Evolutionary conservation across 495 filamentous ascomycete species (phyloP).

Genomic region (Eremomyces bilateralis): DNA sequence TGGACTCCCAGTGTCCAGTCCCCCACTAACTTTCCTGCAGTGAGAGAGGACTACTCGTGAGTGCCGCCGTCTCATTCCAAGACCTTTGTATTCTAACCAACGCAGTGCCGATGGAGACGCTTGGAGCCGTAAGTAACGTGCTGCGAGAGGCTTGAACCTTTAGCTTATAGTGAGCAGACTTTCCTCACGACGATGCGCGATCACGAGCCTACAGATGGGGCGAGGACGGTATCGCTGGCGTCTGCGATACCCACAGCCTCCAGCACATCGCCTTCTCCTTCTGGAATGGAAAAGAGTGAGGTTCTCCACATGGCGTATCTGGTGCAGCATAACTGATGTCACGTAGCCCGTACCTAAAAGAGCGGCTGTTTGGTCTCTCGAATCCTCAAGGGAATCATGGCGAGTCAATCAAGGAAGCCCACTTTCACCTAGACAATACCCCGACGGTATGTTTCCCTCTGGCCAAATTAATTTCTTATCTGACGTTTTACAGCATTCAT

Average conservation of each 20-base stretch:
- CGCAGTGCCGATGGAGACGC: conserved; percentile 65
- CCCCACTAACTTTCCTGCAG: conserved; percentile 23
- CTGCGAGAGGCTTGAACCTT: conserved; percentile 1
- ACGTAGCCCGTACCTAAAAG: conserved; percentile 68
- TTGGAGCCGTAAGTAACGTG: conserved; percentile 66
- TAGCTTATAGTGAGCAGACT: conserved; percentile 33
- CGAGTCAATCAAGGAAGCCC: conserved; percentile 86
- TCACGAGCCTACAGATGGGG: conserved; percentile 84
- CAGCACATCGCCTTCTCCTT: conserved; percentile 91
- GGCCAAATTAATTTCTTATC: conserved; percentile 17
- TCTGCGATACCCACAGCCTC: conserved; percentile 72
- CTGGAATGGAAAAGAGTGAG: conserved; percentile 93
- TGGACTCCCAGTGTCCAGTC: conserved; percentile 1
- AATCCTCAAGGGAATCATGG: conserved; percentile 95
- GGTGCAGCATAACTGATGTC: conserved; percentile 4
- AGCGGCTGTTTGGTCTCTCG: conserved; percentile 79
- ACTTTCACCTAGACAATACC: conserved; percentile 92
- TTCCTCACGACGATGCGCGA: conserved; percentile 76
- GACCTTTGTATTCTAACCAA: conserved; percentile 4
- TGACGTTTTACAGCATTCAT: conserved; percentile 46
- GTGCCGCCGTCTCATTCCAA: conserved; percentile 11
- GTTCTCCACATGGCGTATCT: background rate
- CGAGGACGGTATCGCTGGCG: conserved; percentile 91
- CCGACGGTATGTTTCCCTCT: conserved; percentile 28
- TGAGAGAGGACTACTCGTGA: conserved; percentile 87